phyloP scores from a whole-genome alignment of 441 rosid genomes.

The Pelargonium citronellum region DNA sequence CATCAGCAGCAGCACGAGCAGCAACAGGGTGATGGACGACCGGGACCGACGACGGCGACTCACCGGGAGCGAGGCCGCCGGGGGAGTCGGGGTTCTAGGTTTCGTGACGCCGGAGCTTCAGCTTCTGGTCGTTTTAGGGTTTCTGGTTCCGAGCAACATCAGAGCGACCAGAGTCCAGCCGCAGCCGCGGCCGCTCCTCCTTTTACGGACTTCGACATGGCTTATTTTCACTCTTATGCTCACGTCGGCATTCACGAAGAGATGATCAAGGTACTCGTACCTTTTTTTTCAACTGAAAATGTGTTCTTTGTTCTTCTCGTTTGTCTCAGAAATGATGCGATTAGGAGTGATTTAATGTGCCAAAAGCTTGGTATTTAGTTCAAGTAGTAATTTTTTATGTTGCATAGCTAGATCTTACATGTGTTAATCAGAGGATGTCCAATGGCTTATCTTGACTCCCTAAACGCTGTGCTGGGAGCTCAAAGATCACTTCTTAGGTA shows the following conservation, averaged over 20 bases:
- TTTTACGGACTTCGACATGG: conserved; percentile 86
- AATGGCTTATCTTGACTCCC: not conserved
- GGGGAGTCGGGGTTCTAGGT: conserved; percentile 27
- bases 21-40: conserved; percentile 27
- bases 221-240: conserved; percentile 86
- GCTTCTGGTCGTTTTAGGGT: conserved; percentile 27
- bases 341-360: not conserved
- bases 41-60: conserved; percentile 20
- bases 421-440: not conserved
- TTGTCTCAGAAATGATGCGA: not conserved
- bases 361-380: no score
- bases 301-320: not conserved
- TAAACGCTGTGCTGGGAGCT: not conserved
- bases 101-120: conserved; percentile 21
- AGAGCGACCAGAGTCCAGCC: conserved; percentile 25
- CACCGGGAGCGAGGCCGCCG: conserved; percentile 29
- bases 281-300: not conserved
- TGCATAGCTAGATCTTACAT: not conserved
- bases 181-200: conserved; percentile 31
- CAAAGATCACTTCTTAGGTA: not conserved
- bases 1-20: conserved; percentile 33
- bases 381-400: not conserved
- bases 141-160: conserved; percentile 22
- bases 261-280: conserved; percentile 71
- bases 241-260: conserved; percentile 96